Percentiles rank a stretch among this genome's conserved stretches.
Evolutionary conservation across 805 yeast genomes (phyloP).

Genomic region (Starmerella kuoi): DNA sequence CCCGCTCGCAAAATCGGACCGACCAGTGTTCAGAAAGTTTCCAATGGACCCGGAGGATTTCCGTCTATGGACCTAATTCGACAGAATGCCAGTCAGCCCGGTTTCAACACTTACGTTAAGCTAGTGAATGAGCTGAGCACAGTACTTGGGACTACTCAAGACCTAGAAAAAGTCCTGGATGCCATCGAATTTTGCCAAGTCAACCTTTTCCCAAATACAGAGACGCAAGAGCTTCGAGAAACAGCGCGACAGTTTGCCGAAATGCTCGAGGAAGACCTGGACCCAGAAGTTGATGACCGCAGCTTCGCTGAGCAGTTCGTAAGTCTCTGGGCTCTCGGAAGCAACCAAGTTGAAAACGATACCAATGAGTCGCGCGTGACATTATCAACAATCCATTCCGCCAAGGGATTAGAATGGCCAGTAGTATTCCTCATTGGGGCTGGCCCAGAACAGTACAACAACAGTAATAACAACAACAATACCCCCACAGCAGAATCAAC

Average conservation of each 20-base stretch:
- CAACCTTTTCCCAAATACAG: neutral
- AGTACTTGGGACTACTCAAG: neutral
- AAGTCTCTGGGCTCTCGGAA: slow-evolving; percentile 18
- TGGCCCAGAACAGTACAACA: slow-evolving; percentile 10
- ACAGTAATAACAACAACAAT: slow-evolving; percentile 29
- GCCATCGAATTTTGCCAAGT: neutral
- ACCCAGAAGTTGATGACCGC: neutral
- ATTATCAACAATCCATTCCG: slow-evolving; percentile 77
- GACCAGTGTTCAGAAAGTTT: slow-evolving; percentile 34
- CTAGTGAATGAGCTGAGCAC: neutral
- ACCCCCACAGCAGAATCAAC: neutral
- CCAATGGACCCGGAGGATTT: slow-evolving; percentile 1
- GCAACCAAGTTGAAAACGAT: slow-evolving; percentile 2
- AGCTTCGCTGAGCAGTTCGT: slow-evolving; percentile 16
- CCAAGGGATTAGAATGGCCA: slow-evolving; percentile 95
- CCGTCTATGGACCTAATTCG: neutral
- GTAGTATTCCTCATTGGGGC: slow-evolving; percentile 67
- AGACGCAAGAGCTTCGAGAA: neutral
- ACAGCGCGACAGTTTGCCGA: neutral
- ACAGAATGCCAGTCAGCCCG: neutral
- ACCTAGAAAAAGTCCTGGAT: neutral
- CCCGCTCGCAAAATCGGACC: slow-evolving; percentile 63
- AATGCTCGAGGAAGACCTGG: slow-evolving; percentile 1
- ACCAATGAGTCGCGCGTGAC: slow-evolving; percentile 28
- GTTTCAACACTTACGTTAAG: neutral